A percentile compares a stretch with the other conserved stretches of the same genome.
phyloP scores from a whole-genome alignment of 495 filamentous ascomycete species.

The Aspergillus leporis region DNA sequence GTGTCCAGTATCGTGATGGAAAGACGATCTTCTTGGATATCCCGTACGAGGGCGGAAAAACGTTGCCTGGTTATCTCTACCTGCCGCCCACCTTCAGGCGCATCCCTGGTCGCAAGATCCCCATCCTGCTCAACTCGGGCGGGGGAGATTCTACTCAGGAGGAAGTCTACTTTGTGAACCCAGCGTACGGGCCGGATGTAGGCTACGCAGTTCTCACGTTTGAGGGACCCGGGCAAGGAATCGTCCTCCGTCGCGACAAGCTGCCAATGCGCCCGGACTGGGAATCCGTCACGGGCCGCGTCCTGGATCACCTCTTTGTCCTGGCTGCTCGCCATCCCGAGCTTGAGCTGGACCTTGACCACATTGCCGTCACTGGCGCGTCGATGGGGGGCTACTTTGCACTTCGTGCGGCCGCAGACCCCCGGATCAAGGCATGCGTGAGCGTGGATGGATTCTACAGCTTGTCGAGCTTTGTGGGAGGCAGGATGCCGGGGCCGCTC shows the following conservation, averaged over 20 bases:
- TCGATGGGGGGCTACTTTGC: constrained; percentile 49
- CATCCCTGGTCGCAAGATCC: constrained; percentile 29
- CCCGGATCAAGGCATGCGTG: constrained; percentile 48
- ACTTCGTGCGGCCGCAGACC: constrained; percentile 37
- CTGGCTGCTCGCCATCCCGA: constrained; percentile 23
- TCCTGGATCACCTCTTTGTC: constrained; percentile 32
- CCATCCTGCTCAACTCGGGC: constrained; percentile 39
- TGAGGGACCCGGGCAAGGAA: constrained; percentile 54
- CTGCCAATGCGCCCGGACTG: constrained; percentile 38
- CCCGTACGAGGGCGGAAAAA: constrained; percentile 34
- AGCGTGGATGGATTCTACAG: constrained; percentile 41
- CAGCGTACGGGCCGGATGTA: constrained; percentile 17
- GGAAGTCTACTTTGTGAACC: constrained; percentile 43
- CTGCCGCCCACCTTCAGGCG: constrained; percentile 27
- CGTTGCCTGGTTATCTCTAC: constrained; percentile 43
- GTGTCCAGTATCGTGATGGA: constrained; percentile 19
- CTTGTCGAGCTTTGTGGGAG: constrained; percentile 34
- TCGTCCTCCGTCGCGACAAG: constrained; percentile 30
- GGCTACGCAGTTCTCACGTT: constrained; percentile 52
- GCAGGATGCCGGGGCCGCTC: constrained; percentile 30
- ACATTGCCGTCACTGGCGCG: constrained; percentile 40
- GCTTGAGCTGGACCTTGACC: constrained; percentile 39
- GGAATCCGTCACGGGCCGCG: constrained; percentile 25
- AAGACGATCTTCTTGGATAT: constrained; percentile 30
- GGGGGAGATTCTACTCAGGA: constrained; percentile 49